A percentile compares a stretch with the other conserved stretches of the same genome.
phyloP scores from a whole-genome alignment of 805 yeast species.

The Metschnikowia peoriensis region DNA sequence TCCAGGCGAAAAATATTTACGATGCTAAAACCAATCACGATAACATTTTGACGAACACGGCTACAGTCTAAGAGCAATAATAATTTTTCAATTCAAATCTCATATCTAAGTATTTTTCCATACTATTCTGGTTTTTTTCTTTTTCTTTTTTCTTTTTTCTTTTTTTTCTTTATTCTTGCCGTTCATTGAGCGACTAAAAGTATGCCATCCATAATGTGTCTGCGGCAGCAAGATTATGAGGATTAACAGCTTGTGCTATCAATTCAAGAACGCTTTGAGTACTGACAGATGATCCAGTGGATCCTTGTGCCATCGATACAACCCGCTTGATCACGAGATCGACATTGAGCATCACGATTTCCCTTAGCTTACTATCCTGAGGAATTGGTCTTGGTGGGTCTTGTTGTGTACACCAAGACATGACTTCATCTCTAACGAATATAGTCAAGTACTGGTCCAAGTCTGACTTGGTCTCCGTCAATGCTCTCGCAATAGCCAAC shows the following conservation, averaged over 20 bases:
- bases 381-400: constrained; percentile 71
- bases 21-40: background rate
- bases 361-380: constrained; percentile 79
- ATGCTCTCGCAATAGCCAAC: constrained; percentile 80
- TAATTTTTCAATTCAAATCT: background rate
- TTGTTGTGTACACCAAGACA: constrained; percentile 89
- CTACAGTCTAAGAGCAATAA: background rate
- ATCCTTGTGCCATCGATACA: constrained; percentile 59
- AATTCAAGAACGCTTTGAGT: constrained; percentile 88
- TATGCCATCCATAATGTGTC: constrained; percentile 97
- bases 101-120: background rate
- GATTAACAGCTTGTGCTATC: constrained; percentile 92
- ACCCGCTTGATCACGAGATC: constrained; percentile 81
- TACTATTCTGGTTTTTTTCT: too few relatives aligned
- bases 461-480: constrained; percentile 89
- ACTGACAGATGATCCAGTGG: constrained; percentile 69
- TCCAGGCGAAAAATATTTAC: background rate
- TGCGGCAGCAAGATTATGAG: constrained; percentile 85
- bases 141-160: too few relatives aligned
- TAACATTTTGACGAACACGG: background rate
- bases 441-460: constrained; percentile 88
- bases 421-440: constrained; percentile 92
- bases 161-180: too few relatives aligned
- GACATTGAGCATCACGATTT: constrained; percentile 83
- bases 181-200: constrained; percentile 42